A percentile compares a stretch with the other conserved stretches of the same genome.
These are phyloP conservation scores for Thraustochytrium sp. DNA, from an alignment of 352 stramenopile species.

Conservation along the genomic window DNA sequence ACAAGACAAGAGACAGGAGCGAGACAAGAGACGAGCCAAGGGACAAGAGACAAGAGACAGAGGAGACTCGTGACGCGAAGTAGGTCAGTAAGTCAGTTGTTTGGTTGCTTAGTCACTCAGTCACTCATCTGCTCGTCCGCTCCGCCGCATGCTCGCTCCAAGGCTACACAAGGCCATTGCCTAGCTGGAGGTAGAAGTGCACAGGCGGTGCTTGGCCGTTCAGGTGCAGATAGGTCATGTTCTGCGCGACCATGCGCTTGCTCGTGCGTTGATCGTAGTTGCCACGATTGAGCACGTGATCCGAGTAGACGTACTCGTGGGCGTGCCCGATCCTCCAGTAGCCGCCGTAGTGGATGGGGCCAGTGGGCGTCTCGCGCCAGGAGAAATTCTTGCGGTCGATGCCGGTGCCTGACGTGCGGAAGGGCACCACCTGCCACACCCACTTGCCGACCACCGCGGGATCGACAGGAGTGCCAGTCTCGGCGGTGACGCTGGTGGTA, in stretches of 20 bases:
- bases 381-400: not conserved
- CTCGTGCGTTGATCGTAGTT: not conserved
- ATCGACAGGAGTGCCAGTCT: not conserved
- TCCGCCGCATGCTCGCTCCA: too few species aligned
- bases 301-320: not conserved
- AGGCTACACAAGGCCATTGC: too few species aligned
- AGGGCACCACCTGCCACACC: not conserved
- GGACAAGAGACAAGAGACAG: too few species aligned
- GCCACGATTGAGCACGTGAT: not conserved
- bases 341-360: not conserved
- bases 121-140: too few species aligned
- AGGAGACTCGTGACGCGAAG: too few species aligned
- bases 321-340: not conserved
- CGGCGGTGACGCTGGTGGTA: not conserved
- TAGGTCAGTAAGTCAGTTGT: too few species aligned
- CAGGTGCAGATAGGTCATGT: not conserved
- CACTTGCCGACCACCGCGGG: not conserved
- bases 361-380: not conserved
- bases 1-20: too few species aligned
- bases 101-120: too few species aligned
- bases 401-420: not conserved
- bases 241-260: not conserved
- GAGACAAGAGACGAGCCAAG: too few species aligned
- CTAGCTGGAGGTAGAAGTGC: not conserved
- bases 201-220: not conserved